Base-by-base conservation (phyloP, 805 yeast genomes). In the Zygotorulaspora danielsina region DNA sequence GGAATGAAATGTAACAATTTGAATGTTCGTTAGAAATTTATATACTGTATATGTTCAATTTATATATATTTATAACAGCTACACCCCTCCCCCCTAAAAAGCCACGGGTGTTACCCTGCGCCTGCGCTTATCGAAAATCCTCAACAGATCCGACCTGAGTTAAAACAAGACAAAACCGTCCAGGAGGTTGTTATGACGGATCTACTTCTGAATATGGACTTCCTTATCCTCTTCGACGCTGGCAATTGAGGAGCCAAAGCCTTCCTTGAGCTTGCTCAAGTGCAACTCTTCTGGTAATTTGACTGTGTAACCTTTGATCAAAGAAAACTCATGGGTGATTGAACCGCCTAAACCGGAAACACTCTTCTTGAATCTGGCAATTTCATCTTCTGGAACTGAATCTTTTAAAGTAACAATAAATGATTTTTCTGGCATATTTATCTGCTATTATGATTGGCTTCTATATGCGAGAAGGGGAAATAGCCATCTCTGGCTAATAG, bases 211-310 rank as follows among this genome's bases (percentile, higher is more conserved):
- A 48, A 70, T 74, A 49, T 70, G 69, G 29, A 81, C 86, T 54
- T 76, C 83, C 54, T 72, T 65, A 57, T 82, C 89, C 57, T 78
- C 86, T 60, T 82, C 89, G 47, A 81, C 66, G 28, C 70, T 63
- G 34, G 75, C 72, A 49, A 82, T 79, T 34, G 69, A 71, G 19
- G 72, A 74, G 53, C 42, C 36, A 34, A 51, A 49, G 15, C 76
- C 71, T 29, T 59, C 53, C 47, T 66, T 59, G 50, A 81, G 57
- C n/a, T 75, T 48, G 16, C 61, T 57, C 24, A 73, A 66, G 49
- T 76, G 81, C 46, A 70, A 43, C 6, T 45, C 34, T 4, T 67
- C 61, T 30, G 88, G 87, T 45, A 82, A 61, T 51, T 76, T 75
- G 42, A 72, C 65, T 5, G 75, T 62, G 55, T 72, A 73, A 2